Evolutionary conservation across 169 alveolate genomes (phyloP).

Genomic region (Cryptosporidium muris): DNA sequence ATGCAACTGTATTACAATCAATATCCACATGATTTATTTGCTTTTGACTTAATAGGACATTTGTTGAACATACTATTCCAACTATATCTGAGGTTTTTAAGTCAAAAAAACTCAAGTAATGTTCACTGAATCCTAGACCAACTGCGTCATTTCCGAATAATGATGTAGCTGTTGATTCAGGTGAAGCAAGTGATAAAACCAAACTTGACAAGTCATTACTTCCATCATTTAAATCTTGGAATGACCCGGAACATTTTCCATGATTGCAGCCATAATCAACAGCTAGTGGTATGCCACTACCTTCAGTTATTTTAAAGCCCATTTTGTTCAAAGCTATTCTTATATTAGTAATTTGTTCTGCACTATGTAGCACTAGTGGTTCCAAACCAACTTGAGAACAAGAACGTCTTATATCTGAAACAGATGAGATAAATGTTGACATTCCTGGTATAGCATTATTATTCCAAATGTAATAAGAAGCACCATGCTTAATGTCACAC

Average conservation of each 20-base stretch:
- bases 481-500: slow-evolving; percentile 87
- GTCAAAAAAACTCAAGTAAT: slow-evolving; percentile 82
- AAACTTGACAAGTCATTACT: slow-evolving; percentile 74
- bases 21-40: slow-evolving; percentile 76
- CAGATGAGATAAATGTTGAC: slow-evolving; percentile 77
- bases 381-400: slow-evolving; percentile 88
- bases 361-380: slow-evolving; percentile 82
- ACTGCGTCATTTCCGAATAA: slow-evolving; percentile 79
- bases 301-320: slow-evolving; percentile 81
- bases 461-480: slow-evolving; percentile 83
- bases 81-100: slow-evolving; percentile 83
- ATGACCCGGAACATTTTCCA: slow-evolving; percentile 83
- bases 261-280: slow-evolving; percentile 82
- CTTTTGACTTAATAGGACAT: slow-evolving; percentile 62
- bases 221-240: slow-evolving; percentile 82
- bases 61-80: slow-evolving; percentile 88
- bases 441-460: slow-evolving; percentile 77
- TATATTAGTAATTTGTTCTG: slow-evolving; percentile 81
- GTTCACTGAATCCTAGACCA: slow-evolving; percentile 82
- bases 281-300: slow-evolving; percentile 86
- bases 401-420: slow-evolving; percentile 80
- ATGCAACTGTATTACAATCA: slow-evolving; percentile 78
- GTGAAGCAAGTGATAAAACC: slow-evolving; percentile 73
- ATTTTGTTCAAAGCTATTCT: slow-evolving; percentile 80
- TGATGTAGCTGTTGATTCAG: slow-evolving; percentile 70